Evolutionary conservation across 2,329 filamentous ascomycete genomes (phyloP), one percentile per base, ranked within the genome.

Genomic region (Epichloe amarillans): DNA sequence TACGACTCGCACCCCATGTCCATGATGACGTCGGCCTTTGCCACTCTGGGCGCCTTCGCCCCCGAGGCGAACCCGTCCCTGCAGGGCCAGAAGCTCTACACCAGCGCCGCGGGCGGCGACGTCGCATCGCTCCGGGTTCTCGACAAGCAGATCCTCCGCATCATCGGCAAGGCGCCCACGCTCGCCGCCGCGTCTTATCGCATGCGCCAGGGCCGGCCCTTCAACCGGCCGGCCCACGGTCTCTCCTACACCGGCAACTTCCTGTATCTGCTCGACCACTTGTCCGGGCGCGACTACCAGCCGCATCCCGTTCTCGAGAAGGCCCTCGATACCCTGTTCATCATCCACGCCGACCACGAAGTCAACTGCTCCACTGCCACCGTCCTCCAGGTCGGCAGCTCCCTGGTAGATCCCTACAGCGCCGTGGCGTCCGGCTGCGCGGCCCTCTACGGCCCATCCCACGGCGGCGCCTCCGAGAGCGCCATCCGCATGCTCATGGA

Each of bases 261-360:
- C 52, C 64, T 81, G 10, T 72, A 72, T 48, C 70, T 80, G 60
- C 71, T 78, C 47, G 74, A 77, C 53, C 61, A 76, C 51, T 66
- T 76, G 3, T 73, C 73, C 7, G 67, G 66, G 2, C 57, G 61
- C n/a, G 71, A 72, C 26, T 72, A 72, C 55, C 61, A 62, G 17
- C 75, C 76, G 0, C 71, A 78, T 52, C 69, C 72, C 0, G 68
- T 72, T 4, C 62, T 79, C 7, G 72, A 72, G 46, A 70, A 69
- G 55, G 70, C 70, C n/a, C 63, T 80, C 15, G 73, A 79, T 49
- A 68, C 69, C 5, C 67, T 80, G 3, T 76, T 76, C 57, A 73
- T 79, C 50, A 69, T 80, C 23, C 75, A 78, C 54, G 72, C 75
- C 2, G 77, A 81, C 56, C 77, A 81, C 58, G 78, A 79, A 53